Conservation (phyloP, 1,284 basidiomycete species). For the Malassezia yamatoensis region DNA sequence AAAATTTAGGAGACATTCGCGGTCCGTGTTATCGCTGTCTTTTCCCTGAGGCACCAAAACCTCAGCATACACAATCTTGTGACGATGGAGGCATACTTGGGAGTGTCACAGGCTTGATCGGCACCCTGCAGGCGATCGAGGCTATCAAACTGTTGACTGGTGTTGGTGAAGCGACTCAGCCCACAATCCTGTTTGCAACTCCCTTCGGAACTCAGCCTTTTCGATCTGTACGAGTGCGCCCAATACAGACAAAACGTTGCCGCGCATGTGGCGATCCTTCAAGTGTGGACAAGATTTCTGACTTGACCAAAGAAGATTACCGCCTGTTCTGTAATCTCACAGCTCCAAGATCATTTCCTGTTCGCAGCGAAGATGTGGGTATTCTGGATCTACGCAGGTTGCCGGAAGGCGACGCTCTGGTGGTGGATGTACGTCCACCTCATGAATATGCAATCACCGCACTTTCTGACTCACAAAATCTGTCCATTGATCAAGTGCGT, state of each 20-base stretch:
- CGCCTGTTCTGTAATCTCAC: slow-evolving; percentile 30
- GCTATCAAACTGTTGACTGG: slow-evolving; percentile 58
- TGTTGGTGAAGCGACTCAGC: slow-evolving; percentile 46
- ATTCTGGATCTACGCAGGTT: background rate
- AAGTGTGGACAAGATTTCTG: slow-evolving; percentile 20
- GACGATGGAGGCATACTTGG: slow-evolving; percentile 86
- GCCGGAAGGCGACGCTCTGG: background rate
- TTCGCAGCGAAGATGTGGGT: slow-evolving; percentile 1
- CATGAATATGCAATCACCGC: slow-evolving; percentile 12
- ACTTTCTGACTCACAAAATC: background rate
- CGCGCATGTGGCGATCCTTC: slow-evolving; percentile 33
- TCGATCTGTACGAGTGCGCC: slow-evolving; percentile 67
- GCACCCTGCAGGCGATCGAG: slow-evolving; percentile 80
- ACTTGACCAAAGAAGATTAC: slow-evolving; percentile 37
- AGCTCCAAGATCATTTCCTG: slow-evolving; percentile 43
- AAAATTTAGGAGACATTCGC: slow-evolving; percentile 37
- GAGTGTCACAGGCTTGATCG: slow-evolving; percentile 78
- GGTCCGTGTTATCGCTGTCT: slow-evolving; percentile 92
- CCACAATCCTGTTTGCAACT: slow-evolving; percentile 63
- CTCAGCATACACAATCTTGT: slow-evolving; percentile 55
- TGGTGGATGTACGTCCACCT: slow-evolving; percentile 13
- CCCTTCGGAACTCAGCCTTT: slow-evolving; percentile 64
- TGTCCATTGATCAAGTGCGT: slow-evolving; percentile 8
- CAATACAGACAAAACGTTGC: slow-evolving; percentile 27
- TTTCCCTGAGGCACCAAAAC: slow-evolving; percentile 57